Base-by-base conservation (phyloP, 345 rosid species). In the Abelmoschus esculentus region DNA sequence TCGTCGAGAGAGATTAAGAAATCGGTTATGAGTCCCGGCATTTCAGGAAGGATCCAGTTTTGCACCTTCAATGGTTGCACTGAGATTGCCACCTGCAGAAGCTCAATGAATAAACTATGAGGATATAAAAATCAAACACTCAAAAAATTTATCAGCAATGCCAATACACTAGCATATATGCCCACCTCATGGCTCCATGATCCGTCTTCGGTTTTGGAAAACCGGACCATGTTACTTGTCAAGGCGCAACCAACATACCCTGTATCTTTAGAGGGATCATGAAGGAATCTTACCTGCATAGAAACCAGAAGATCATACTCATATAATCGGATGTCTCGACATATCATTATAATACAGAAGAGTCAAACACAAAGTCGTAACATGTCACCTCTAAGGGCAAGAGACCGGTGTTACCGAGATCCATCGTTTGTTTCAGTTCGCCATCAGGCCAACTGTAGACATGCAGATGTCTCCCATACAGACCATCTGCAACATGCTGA, bases 1-100 rank as follows among this genome's bases (percentile, higher is more conserved):
- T 93, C 98, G 62, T 93, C 93, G 4, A 93, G 97, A 17, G 98
- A 93, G 56, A 93, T 83, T 77, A 93, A 79, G 79, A 86, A 88
- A 76, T 93, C 97, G 0, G 98, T 91, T 67, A 93, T 85, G 26
- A 93, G 92, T 69, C 97, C 97, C 0, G 97, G 97, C 97, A 93
- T 89, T 74, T 89, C 92, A 11, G 97, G 96, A 71, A 91, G 91
- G 60, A 89, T 83, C 98, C 98, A 93, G 82, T 93, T 91, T 77
- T 84, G 87, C 76, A 93, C 97, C 84, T 91, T 88, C 79, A 91
- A 31, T 0, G 98, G 86, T 77, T 86, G 81, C 49, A 89, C 98
- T 49, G 82, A 77, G 68, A 89, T 80, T 52, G 84, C 96, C 50
- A 91, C 80, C 98, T 93, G 84, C 72, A 80, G 62, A 42, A 62